Evolutionary conservation across 306 rosid genomes (phyloP).

Genomic region (Potentilla sterilis): DNA sequence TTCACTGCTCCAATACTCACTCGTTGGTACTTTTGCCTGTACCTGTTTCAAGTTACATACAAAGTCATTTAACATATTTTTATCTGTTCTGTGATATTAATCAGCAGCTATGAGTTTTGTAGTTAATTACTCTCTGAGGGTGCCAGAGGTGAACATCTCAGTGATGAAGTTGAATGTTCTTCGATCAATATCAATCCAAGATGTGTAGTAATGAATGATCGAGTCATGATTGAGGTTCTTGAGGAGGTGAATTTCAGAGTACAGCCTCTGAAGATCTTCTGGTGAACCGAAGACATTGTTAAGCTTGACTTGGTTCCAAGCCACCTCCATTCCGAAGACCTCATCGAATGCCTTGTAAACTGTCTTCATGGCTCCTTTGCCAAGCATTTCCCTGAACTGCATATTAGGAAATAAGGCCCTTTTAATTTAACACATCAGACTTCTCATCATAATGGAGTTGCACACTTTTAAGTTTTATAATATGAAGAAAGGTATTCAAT

Average conservation of each 20-base stretch:
- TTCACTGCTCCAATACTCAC: slow-evolving; percentile 61
- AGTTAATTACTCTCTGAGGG: slow-evolving; percentile 70
- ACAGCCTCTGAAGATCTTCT: slow-evolving; percentile 67
- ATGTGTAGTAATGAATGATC: slow-evolving; percentile 60
- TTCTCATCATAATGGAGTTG: neutral
- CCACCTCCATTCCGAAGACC: slow-evolving; percentile 74
- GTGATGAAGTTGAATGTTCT: slow-evolving; percentile 91
- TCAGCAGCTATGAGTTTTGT: neutral
- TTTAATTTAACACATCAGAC: neutral
- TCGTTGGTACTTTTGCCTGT: slow-evolving; percentile 52
- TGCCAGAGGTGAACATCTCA: slow-evolving; percentile 90
- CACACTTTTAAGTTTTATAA: neutral
- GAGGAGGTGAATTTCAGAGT: slow-evolving; percentile 91
- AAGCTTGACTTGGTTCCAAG: slow-evolving; percentile 88
- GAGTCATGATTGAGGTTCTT: slow-evolving; percentile 74
- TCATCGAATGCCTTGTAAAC: slow-evolving; percentile 85
- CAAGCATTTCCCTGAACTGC: slow-evolving; percentile 71
- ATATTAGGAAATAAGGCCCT: too few species aligned
- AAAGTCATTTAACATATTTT: neutral
- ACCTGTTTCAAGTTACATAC: slow-evolving; percentile 35
- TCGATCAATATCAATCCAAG: slow-evolving; percentile 63
- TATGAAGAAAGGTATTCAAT: neutral
- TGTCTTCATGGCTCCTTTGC: slow-evolving; percentile 85
- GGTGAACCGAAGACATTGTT: slow-evolving; percentile 68
- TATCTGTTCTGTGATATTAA: neutral